These are phyloP conservation scores for Knoxdaviesia proteae DNA, from an alignment of 2,329 filamentous ascomycete species.

Conservation along the genomic window DNA sequence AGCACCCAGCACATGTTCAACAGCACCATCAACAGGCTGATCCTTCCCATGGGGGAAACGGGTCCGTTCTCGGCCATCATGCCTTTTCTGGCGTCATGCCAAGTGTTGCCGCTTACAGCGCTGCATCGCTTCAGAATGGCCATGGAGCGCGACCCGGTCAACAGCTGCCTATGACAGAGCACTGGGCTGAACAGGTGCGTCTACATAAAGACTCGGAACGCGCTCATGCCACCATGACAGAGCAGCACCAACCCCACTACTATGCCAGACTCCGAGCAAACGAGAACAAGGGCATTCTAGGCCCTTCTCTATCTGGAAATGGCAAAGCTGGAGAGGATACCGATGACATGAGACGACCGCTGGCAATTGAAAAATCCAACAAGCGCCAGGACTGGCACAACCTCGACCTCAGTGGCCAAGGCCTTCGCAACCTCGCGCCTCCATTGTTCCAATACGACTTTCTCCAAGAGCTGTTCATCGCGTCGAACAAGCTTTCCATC, in stretches of 20 bases:
- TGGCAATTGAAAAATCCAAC: conserved; percentile 43
- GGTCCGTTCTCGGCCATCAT: conserved; percentile 25
- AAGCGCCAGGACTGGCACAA: conserved; percentile 77
- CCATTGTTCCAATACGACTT: conserved; percentile 77
- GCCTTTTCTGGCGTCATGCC: conserved; percentile 38
- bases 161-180: conserved; percentile 34
- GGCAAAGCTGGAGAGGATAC: conserved; percentile 31
- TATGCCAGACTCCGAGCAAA: conserved; percentile 53
- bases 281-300: conserved; percentile 47
- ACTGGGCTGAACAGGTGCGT: conserved; percentile 78
- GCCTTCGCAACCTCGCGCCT: conserved; percentile 59
- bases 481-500: conserved; percentile 69
- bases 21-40: conserved; percentile 18
- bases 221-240: conserved; percentile 50
- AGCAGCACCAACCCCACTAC: conserved; percentile 43
- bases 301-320: conserved; percentile 22
- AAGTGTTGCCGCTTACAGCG: conserved; percentile 25
- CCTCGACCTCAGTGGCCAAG: conserved; percentile 90
- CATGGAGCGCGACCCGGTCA: conserved; percentile 27
- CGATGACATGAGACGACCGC: conserved; percentile 36
- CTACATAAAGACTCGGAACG: conserved; percentile 58
- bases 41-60: conserved; percentile 4
- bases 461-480: conserved; percentile 77
- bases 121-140: conserved; percentile 34
- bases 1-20: conserved; percentile 37